Evolutionary conservation across 1,139 yeast species (phyloP).

Genomic region (Pichia sp.): DNA sequence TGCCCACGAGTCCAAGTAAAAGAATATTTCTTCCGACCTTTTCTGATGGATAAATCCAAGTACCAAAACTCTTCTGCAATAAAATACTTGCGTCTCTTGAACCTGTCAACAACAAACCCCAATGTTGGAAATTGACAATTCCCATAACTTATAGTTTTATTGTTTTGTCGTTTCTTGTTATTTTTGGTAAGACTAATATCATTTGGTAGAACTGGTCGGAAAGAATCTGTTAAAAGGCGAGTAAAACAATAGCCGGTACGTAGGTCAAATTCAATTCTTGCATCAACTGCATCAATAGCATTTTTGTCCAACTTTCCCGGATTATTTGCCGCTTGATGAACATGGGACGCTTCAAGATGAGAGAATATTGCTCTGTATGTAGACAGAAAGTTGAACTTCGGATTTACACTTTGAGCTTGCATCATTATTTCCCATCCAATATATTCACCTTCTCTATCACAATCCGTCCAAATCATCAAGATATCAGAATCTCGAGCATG

Average conservation of each 20-base stretch:
- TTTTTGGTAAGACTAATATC: not conserved
- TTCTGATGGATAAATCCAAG: constrained; percentile 46
- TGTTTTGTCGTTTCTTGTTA: constrained; percentile 6
- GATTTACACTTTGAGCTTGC: constrained; percentile 57
- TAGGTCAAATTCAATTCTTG: constrained; percentile 81
- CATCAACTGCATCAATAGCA: constrained; percentile 76
- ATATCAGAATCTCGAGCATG: constrained; percentile 57
- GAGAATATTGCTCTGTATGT: constrained; percentile 77
- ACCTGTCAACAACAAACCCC: constrained; percentile 95
- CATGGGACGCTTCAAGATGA: constrained; percentile 72
- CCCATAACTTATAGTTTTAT: constrained; percentile 62
- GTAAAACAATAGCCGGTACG: constrained; percentile 90
- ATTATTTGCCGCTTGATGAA: constrained; percentile 63
- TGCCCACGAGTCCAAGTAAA: constrained; percentile 65
- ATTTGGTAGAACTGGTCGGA: constrained; percentile 28
- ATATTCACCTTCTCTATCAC: constrained; percentile 96
- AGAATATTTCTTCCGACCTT: constrained; percentile 32
- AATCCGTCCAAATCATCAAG: constrained; percentile 96
- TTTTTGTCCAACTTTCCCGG: constrained; percentile 60
- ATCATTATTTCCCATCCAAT: constrained; percentile 81
- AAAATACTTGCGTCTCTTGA: constrained; percentile 64
- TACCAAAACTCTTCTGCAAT: constrained; percentile 78
- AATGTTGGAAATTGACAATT: constrained; percentile 96
- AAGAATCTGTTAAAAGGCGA: constrained; percentile 54
- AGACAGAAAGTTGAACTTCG: constrained; percentile 37